Conservation (phyloP, 768 basidiomycete genomes). For the Russula emetica region DNA sequence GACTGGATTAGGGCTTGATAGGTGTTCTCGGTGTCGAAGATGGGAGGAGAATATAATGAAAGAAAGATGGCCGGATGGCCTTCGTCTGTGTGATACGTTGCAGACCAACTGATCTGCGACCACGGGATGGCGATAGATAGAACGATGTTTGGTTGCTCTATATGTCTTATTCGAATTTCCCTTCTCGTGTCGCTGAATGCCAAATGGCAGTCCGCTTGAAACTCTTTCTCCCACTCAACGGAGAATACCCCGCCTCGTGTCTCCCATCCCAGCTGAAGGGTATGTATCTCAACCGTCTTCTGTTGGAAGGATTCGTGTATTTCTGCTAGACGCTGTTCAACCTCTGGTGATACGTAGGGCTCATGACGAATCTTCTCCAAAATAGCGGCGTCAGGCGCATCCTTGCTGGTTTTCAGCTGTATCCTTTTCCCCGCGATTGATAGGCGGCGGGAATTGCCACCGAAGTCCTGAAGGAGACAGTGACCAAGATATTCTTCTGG, state of each 20-base stretch:
- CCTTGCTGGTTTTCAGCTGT: constrained; percentile 28
- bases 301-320: constrained; percentile 31
- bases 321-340: constrained; percentile 6
- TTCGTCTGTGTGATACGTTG: constrained; percentile 35
- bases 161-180: constrained; percentile 43
- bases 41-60: constrained; percentile 41
- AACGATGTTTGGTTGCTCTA: constrained; percentile 24
- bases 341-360: constrained; percentile 22
- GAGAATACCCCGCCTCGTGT: constrained; percentile 58
- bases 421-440: constrained; percentile 36
- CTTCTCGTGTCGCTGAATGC: constrained; percentile 41
- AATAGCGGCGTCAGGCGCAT: constrained; percentile 30
- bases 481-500: constrained; percentile 40
- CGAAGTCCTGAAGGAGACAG: constrained; percentile 44
- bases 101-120: constrained; percentile 42
- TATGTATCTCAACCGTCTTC: constrained; percentile 34
- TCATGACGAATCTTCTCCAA: constrained; percentile 19
- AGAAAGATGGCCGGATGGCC: constrained; percentile 40
- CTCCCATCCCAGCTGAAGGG: constrained; percentile 58
- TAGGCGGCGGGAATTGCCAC: constrained; percentile 31
- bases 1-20: not conserved
- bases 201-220: constrained; percentile 33
- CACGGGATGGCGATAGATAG: constrained; percentile 44
- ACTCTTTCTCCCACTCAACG: constrained; percentile 49
- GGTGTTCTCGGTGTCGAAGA: constrained; percentile 34